Conservation (phyloP, 495 filamentous ascomycete genomes). For the Aspergillus avenaceus region DNA sequence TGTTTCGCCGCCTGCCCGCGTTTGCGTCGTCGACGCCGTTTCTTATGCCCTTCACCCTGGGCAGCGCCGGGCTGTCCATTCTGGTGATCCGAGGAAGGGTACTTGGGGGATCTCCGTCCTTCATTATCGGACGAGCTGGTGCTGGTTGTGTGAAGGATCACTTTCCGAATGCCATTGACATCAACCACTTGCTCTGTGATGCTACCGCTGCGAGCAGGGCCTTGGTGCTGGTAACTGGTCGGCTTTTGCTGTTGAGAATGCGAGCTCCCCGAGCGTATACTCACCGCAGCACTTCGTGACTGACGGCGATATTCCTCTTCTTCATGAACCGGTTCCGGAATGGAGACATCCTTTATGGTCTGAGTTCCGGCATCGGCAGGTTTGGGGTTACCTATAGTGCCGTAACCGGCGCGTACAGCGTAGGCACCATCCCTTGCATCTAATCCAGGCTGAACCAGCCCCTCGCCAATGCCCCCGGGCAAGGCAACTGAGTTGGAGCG, state of each 20-base stretch:
- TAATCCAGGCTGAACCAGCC: slow-evolving; percentile 44
- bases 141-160: slow-evolving; percentile 72
- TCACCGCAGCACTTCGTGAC: slow-evolving; percentile 26
- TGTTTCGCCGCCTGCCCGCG: slow-evolving; percentile 17
- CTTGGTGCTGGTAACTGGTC: slow-evolving; percentile 37
- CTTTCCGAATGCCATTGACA: slow-evolving; percentile 76
- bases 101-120: slow-evolving; percentile 4
- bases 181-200: slow-evolving; percentile 88
- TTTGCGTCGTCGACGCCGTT: slow-evolving; percentile 29
- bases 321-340: slow-evolving; percentile 36
- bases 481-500: slow-evolving; percentile 20
- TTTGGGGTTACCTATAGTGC: slow-evolving; percentile 37
- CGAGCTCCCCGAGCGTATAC: slow-evolving; percentile 37
- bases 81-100: slow-evolving; percentile 12
- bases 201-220: slow-evolving; percentile 71
- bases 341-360: slow-evolving; percentile 28
- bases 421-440: slow-evolving; percentile 67
- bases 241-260: slow-evolving; percentile 11
- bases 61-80: slow-evolving; percentile 7
- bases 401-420: slow-evolving; percentile 62
- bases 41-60: slow-evolving; percentile 15
- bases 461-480: slow-evolving; percentile 49
- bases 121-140: slow-evolving; percentile 44
- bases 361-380: slow-evolving; percentile 23
- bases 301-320: slow-evolving; percentile 27